phyloP scores from a whole-genome alignment of 2,329 filamentous ascomycete genomes.

The Cryphonectria japonica region DNA sequence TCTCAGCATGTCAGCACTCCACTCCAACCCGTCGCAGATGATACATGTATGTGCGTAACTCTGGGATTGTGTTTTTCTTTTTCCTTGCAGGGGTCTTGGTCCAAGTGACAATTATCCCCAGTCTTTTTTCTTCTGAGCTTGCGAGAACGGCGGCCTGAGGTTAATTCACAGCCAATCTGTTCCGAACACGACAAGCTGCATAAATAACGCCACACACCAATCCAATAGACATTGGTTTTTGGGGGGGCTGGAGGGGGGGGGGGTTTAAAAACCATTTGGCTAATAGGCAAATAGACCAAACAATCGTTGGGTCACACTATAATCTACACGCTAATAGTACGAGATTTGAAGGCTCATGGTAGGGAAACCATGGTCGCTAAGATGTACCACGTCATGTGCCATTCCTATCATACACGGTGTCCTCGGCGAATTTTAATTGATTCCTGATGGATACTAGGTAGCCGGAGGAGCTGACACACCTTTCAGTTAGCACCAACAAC shows the following conservation, averaged over 20 bases:
- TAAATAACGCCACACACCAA: neutral
- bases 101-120: neutral
- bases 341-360: neutral
- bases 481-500: neutral
- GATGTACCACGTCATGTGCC: neutral
- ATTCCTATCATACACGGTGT: conserved; percentile 38
- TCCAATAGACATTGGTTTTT: neutral
- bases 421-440: conserved; percentile 37
- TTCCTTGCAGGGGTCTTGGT: neutral
- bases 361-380: neutral
- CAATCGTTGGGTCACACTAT: neutral
- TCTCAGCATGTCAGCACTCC: conserved; percentile 3
- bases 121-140: conserved; percentile 1
- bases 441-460: neutral
- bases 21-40: neutral
- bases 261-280: neutral
- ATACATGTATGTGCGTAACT: neutral
- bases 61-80: neutral
- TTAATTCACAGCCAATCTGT: conserved; percentile 9
- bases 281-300: neutral
- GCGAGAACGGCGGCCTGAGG: conserved; percentile 7
- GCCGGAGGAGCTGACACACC: neutral
- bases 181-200: conserved; percentile 15
- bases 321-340: neutral
- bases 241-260: too few species aligned